Conservation (phyloP, 2,329 filamentous ascomycete genomes). For the Fusarium sp. region DNA sequence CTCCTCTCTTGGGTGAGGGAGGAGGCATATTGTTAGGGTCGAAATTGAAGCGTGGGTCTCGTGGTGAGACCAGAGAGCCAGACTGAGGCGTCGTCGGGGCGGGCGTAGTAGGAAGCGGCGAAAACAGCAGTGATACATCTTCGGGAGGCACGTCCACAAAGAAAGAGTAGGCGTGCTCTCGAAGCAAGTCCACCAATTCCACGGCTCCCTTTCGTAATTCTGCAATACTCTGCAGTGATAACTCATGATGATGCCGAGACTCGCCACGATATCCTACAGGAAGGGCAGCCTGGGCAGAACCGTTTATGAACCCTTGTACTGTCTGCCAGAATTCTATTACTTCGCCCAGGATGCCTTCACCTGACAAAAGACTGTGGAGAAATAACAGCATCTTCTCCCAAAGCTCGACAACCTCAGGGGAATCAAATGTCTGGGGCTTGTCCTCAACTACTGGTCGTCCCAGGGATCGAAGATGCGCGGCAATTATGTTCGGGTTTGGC, state of each 20-base stretch:
- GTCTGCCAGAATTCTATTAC: conserved; percentile 95
- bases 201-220: conserved; percentile 82
- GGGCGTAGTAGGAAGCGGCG: conserved; percentile 77
- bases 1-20: conserved; percentile 81
- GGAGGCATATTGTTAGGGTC: conserved; percentile 82
- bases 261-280: conserved; percentile 86
- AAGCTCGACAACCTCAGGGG: conserved; percentile 83
- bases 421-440: conserved; percentile 77
- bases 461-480: conserved; percentile 81
- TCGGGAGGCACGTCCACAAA: conserved; percentile 91
- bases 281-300: conserved; percentile 82
- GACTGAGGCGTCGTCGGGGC: conserved; percentile 51
- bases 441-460: conserved; percentile 75
- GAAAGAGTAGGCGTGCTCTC: conserved; percentile 83
- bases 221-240: conserved; percentile 77
- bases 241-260: conserved; percentile 82
- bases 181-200: conserved; percentile 86
- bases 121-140: conserved; percentile 89
- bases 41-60: conserved; percentile 83
- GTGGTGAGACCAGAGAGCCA: conserved; percentile 65
- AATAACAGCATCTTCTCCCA: conserved; percentile 91
- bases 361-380: conserved; percentile 79
- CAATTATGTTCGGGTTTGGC: conserved; percentile 76
- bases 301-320: conserved; percentile 89
- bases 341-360: conserved; percentile 87